phyloP scores from a whole-genome alignment of 1,284 basidiomycete species.

The Malassezia equina region DNA sequence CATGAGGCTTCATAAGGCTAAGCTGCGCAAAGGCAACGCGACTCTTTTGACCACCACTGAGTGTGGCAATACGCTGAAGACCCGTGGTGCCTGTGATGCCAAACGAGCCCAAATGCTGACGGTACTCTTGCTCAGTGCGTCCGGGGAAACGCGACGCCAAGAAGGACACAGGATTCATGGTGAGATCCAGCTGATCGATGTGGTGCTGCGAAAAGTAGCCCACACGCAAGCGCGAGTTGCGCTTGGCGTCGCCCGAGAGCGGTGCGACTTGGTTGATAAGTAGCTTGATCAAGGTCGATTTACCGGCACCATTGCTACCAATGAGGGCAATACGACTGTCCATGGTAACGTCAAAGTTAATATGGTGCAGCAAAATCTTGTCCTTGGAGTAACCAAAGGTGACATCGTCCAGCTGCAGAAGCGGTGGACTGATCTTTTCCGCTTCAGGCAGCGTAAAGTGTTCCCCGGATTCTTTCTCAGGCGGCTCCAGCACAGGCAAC shows the following conservation, averaged over 20 bases:
- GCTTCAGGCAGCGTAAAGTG: constrained; percentile 48
- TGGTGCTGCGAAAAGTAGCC: constrained; percentile 65
- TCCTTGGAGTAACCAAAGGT: constrained; percentile 81
- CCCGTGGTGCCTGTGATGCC: constrained; percentile 96
- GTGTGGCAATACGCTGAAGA: constrained; percentile 59
- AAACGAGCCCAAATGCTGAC: constrained; percentile 89
- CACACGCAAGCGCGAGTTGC: constrained; percentile 73
- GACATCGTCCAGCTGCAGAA: constrained; percentile 86
- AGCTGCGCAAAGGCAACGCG: constrained; percentile 91
- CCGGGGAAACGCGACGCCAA: constrained; percentile 84
- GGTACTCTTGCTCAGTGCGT: constrained; percentile 90
- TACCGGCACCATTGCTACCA: constrained; percentile 43
- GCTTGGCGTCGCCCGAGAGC: constrained; percentile 67
- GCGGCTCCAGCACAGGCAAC: constrained; percentile 83
- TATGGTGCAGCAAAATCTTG: constrained; percentile 64
- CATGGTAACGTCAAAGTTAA: constrained; percentile 67
- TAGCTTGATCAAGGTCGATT: constrained; percentile 89
- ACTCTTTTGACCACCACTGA: constrained; percentile 83
- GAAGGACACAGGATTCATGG: constrained; percentile 81
- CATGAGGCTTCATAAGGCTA: constrained; percentile 77
- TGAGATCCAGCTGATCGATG: constrained; percentile 78
- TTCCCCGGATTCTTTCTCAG: constrained; percentile 74
- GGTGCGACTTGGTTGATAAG: constrained; percentile 82
- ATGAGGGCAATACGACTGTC: constrained; percentile 40
- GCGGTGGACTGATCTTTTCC: constrained; percentile 82